Evolutionary conservation across 495 filamentous ascomycete genomes (phyloP).

Genomic region (Choiromyces venosus): DNA sequence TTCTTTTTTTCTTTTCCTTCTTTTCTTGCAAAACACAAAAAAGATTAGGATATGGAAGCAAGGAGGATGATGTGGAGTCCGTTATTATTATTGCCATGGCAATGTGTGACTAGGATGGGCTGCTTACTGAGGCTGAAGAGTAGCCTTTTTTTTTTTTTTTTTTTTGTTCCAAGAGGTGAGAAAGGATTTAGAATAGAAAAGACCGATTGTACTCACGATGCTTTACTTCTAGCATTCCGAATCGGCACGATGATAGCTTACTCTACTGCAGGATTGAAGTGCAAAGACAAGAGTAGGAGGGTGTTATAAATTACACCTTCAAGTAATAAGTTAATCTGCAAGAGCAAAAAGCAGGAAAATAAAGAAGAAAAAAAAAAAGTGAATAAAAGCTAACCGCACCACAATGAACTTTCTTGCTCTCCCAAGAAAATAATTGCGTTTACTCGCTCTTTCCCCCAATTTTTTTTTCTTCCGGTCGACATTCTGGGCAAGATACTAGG

Average conservation of each 20-base stretch:
- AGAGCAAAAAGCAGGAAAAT: background rate
- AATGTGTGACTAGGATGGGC: background rate
- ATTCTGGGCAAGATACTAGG: background rate
- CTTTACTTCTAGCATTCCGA: background rate
- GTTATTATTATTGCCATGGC: background rate
- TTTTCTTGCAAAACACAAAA: background rate
- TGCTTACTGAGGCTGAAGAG: conserved; percentile 1
- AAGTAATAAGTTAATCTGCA: background rate
- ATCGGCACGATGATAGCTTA: background rate
- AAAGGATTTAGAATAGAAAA: background rate
- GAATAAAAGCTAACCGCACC: background rate
- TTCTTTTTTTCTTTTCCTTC: background rate
- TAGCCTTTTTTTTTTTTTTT: background rate
- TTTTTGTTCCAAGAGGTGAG: background rate
- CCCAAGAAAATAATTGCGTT: background rate
- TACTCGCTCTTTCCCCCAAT: background rate
- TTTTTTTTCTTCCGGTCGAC: background rate
- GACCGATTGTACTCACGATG: background rate
- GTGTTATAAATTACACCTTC: background rate
- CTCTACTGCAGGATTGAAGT: background rate
- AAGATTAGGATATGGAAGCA: background rate
- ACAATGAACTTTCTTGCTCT: background rate
- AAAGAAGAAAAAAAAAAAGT: background rate
- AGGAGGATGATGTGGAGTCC: background rate
- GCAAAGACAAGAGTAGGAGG: background rate